Evolutionary conservation across 192 early-diverging fungal genomes (phyloP).

Genomic region (Backusella morwellensis): DNA sequence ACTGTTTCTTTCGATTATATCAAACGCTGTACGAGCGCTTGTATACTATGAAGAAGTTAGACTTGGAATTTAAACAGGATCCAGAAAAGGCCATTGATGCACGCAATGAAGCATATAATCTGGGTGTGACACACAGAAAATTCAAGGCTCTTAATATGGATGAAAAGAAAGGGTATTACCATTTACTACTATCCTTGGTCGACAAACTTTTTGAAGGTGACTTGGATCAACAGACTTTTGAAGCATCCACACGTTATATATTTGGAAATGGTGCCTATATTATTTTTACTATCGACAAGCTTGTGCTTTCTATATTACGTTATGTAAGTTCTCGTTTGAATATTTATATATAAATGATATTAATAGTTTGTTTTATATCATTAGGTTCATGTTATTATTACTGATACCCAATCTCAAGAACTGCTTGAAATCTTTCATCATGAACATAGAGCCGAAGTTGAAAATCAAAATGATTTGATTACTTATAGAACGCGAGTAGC

Average conservation of each 20-base stretch:
- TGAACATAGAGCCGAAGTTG: conserved; percentile 23
- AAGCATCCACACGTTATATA: conserved; percentile 80
- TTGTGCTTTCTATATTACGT: conserved; percentile 76
- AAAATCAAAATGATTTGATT: neutral
- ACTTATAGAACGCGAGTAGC: conserved; percentile 3
- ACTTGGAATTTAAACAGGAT: conserved; percentile 51
- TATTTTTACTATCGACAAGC: conserved; percentile 85
- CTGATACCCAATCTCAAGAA: conserved; percentile 62
- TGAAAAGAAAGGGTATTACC: conserved; percentile 64
- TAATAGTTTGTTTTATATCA: neutral
- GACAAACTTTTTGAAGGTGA: conserved; percentile 52
- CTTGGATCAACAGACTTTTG: conserved; percentile 70
- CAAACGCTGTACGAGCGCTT: conserved; percentile 84
- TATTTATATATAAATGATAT: neutral
- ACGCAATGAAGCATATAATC: conserved; percentile 55
- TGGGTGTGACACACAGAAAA: conserved; percentile 26
- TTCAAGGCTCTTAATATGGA: conserved; percentile 43
- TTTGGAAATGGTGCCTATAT: conserved; percentile 85
- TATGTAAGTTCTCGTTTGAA: conserved; percentile 44
- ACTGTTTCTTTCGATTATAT: conserved; percentile 86
- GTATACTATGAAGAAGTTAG: conserved; percentile 73
- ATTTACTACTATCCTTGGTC: conserved; percentile 68
- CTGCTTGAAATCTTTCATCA: conserved; percentile 64
- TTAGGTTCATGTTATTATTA: conserved; percentile 15
- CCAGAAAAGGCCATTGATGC: conserved; percentile 44